A percentile compares a stretch with the other conserved stretches of the same genome.
Evolutionary conservation across 2,329 filamentous ascomycete genomes (phyloP).

Genomic region (Celoporthe dispersa): DNA sequence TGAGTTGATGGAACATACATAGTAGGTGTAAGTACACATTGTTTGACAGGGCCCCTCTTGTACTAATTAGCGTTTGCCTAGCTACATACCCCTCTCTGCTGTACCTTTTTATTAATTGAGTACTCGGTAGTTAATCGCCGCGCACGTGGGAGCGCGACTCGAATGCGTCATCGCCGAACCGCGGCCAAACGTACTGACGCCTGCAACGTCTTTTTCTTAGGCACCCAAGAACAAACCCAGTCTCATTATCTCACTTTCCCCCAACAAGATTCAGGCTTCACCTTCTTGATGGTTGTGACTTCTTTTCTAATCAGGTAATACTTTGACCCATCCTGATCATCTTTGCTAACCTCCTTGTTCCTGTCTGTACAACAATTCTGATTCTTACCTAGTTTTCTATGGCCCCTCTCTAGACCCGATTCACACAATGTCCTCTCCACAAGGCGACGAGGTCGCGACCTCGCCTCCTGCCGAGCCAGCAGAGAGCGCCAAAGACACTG

Average conservation of each 20-base stretch:
- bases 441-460: neutral
- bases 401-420: neutral
- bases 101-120: neutral
- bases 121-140: neutral
- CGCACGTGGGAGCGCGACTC: constrained; percentile 8
- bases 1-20: neutral
- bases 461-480: neutral
- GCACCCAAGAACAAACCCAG: neutral
- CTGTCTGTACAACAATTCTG: neutral
- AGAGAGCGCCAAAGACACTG: neutral
- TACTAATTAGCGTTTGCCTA: neutral
- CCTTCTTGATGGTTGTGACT: neutral
- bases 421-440: neutral
- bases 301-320: neutral
- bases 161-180: constrained; percentile 11
- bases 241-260: neutral
- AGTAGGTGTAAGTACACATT: neutral
- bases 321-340: neutral
- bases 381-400: neutral
- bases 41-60: neutral
- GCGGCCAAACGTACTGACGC: neutral
- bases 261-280: neutral
- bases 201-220: neutral
- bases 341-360: neutral
- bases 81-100: too few species aligned